phyloP scores from a whole-genome alignment of 306 rosid species.

The Quercus rubra region DNA sequence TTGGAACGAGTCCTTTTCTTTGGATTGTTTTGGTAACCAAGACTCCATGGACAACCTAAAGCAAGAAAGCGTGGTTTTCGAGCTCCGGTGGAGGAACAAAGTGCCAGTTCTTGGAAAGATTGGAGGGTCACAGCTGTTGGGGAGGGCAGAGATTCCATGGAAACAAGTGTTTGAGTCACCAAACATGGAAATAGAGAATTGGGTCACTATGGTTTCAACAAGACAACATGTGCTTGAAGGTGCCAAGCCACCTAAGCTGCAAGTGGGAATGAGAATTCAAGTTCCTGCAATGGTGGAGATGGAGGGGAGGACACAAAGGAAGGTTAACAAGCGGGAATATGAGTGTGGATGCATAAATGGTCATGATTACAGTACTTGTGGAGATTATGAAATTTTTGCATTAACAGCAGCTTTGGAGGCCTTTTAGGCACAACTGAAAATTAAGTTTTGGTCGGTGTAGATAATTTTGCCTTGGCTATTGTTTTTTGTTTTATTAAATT shows the following conservation, averaged over 20 bases:
- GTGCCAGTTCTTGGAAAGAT: slow-evolving; percentile 31
- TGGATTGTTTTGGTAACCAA: slow-evolving; percentile 59
- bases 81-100: slow-evolving; percentile 56
- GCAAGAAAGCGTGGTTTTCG: slow-evolving; percentile 54
- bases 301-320: slow-evolving; percentile 21
- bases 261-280: slow-evolving; percentile 45
- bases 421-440: slow-evolving; percentile 14
- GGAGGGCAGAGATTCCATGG: slow-evolving; percentile 68
- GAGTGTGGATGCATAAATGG: slow-evolving; percentile 64
- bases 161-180: slow-evolving; percentile 52
- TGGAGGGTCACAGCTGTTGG: slow-evolving; percentile 58
- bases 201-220: slow-evolving; percentile 49
- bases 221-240: slow-evolving; percentile 15
- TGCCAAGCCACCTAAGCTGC: slow-evolving; percentile 32
- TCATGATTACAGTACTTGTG: slow-evolving; percentile 26
- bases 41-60: slow-evolving; percentile 45
- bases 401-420: slow-evolving; percentile 59
- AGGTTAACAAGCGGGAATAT: slow-evolving; percentile 18
- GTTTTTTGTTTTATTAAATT: too few relatives aligned
- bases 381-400: slow-evolving; percentile 57
- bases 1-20: slow-evolving; percentile 65
- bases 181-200: slow-evolving; percentile 53
- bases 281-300: slow-evolving; percentile 11
- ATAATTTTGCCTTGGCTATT: too few relatives aligned
- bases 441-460: too few relatives aligned